Conservation (phyloP, 2,329 filamentous ascomycete species). For the Aspergillus flavus region DNA sequence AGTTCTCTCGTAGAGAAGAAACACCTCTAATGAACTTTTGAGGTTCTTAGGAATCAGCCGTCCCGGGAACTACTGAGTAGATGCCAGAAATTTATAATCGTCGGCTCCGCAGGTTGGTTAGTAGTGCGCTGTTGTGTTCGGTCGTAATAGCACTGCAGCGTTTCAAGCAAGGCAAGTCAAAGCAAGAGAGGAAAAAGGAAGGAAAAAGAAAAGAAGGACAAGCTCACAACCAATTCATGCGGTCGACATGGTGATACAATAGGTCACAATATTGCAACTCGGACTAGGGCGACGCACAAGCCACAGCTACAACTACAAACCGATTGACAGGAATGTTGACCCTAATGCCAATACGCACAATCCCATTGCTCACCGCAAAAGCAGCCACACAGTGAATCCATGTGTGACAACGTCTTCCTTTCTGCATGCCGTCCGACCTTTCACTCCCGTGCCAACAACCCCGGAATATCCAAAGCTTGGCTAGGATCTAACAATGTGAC, state of each 20-base stretch:
- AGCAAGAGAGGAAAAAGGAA: not conserved
- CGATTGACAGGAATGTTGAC: not conserved
- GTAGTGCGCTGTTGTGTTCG: not conserved
- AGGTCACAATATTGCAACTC: not conserved
- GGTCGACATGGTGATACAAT: not conserved
- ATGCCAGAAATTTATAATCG: not conserved
- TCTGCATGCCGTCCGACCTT: conserved; percentile 9
- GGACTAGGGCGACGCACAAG: not conserved
- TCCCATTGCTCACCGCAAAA: conserved; percentile 7
- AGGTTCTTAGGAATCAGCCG: not conserved
- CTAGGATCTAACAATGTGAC: not conserved
- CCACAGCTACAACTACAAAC: not conserved
- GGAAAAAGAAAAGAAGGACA: not conserved
- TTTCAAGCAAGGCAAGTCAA: not conserved
- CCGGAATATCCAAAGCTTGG: conserved; percentile 15
- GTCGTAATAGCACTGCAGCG: not conserved
- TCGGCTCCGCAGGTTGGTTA: not conserved
- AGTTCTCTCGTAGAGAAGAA: not conserved
- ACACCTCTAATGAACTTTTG: not conserved
- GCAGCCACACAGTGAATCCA: not conserved
- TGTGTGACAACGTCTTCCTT: not conserved
- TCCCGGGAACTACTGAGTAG: not conserved
- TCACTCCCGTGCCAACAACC: conserved; percentile 9
- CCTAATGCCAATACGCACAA: not conserved
- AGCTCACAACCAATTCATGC: not conserved